A percentile compares a stretch with the other conserved stretches of the same genome.
Conservation (phyloP, 352 stramenopile genomes). For the Thalassiosira hispida region DNA sequence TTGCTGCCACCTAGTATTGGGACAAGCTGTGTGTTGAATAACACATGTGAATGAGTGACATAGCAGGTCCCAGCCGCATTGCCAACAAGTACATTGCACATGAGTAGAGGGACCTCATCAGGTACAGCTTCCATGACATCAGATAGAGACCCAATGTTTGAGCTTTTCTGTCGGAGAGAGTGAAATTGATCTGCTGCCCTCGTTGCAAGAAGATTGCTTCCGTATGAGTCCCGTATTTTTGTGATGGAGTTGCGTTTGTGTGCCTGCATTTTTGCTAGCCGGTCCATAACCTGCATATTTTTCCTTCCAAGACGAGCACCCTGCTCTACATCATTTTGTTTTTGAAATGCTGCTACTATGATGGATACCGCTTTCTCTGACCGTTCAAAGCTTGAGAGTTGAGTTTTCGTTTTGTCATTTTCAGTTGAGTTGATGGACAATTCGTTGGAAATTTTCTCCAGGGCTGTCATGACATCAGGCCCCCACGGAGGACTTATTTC, state of each 20-base stretch:
- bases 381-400: slow-evolving; percentile 47
- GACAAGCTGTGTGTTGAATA: slow-evolving; percentile 77
- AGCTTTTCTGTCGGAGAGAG: slow-evolving; percentile 49
- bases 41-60: slow-evolving; percentile 66
- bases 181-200: slow-evolving; percentile 69
- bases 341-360: slow-evolving; percentile 74
- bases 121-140: slow-evolving; percentile 40
- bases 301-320: slow-evolving; percentile 78
- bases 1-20: slow-evolving; percentile 67
- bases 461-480: slow-evolving; percentile 63
- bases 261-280: slow-evolving; percentile 81
- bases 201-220: slow-evolving; percentile 52
- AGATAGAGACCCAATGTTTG: slow-evolving; percentile 54
- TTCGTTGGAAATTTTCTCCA: slow-evolving; percentile 62
- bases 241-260: slow-evolving; percentile 72
- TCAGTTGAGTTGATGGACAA: too few species aligned
- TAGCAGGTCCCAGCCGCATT: slow-evolving; percentile 72
- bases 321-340: slow-evolving; percentile 83
- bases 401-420: slow-evolving; percentile 28
- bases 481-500: slow-evolving; percentile 77
- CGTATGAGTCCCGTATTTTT: slow-evolving; percentile 61
- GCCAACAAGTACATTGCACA: slow-evolving; percentile 63
- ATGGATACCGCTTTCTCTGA: slow-evolving; percentile 59
- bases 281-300: slow-evolving; percentile 85
- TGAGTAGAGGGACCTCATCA: slow-evolving; percentile 64